phyloP scores from a whole-genome alignment of 306 rosid species.

The Cicer cuneatum region DNA sequence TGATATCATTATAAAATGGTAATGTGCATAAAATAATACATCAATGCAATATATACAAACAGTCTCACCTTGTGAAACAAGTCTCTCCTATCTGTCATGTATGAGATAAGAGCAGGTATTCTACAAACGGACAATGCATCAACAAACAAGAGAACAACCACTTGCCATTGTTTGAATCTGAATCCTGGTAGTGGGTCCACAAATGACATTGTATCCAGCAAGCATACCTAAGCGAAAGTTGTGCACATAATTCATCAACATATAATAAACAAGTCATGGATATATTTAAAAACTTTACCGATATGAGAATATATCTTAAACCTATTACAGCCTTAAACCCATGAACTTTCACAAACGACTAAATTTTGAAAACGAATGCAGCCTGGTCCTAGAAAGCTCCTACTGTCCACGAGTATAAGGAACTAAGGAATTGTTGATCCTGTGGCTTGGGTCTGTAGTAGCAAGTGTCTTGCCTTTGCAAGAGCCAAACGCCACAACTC shows the following conservation, averaged over 20 bases:
- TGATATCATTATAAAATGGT: not conserved
- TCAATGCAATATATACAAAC: not conserved
- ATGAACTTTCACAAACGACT: conserved; percentile 6
- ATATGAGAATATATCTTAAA: conserved; percentile 26
- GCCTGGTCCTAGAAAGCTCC: conserved; percentile 4
- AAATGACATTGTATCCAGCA: conserved; percentile 91
- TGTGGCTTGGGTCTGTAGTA: not conserved
- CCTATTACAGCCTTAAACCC: conserved; percentile 25
- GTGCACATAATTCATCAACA: conserved; percentile 15
- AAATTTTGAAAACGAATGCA: not conserved
- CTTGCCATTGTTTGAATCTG: conserved; percentile 90
- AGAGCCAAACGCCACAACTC: conserved; percentile 9
- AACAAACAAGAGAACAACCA: conserved; percentile 71
- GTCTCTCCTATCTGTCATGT: conserved; percentile 67
- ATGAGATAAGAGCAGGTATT: conserved; percentile 70
- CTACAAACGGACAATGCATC: conserved; percentile 85
- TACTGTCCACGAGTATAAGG: not conserved
- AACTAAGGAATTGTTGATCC: conserved; percentile 1
- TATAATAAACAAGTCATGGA: conserved; percentile 22
- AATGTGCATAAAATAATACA: conserved; percentile 24
- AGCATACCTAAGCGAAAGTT: conserved; percentile 58
- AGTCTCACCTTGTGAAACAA: conserved; percentile 70
- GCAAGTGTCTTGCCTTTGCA: conserved; percentile 7
- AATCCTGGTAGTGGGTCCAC: conserved; percentile 82
- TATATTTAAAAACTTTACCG: conserved; percentile 28